Percentiles rank a stretch among this genome's conserved stretches.
Conservation (phyloP, 306 rosid genomes). For the Hylodesmum podocarpum region DNA sequence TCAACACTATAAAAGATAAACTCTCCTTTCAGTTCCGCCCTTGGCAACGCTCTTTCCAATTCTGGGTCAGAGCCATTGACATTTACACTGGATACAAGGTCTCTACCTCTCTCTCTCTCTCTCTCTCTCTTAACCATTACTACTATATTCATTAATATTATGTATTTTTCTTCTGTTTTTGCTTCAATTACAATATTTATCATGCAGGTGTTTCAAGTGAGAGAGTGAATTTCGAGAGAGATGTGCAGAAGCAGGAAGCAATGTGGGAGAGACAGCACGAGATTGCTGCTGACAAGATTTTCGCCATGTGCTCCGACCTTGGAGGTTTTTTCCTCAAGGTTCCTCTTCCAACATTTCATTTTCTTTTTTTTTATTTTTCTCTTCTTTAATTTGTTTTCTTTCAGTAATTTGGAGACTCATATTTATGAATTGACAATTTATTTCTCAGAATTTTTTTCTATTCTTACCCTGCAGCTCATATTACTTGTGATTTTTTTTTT, state of each 20-base stretch:
- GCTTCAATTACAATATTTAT: background rate
- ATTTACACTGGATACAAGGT: constrained; percentile 95
- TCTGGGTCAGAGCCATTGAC: constrained; percentile 89
- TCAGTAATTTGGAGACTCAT: too few relatives aligned
- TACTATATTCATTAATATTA: background rate
- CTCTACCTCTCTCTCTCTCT: background rate
- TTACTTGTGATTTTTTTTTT: too few relatives aligned
- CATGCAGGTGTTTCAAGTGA: constrained; percentile 70
- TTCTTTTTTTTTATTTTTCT: background rate
- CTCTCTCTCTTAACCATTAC: too few relatives aligned
- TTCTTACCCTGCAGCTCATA: background rate
- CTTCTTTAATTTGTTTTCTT: background rate
- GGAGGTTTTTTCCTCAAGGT: constrained; percentile 99
- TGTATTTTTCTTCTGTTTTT: constrained; percentile 2
- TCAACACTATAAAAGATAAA: constrained; percentile 58
- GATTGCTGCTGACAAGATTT: constrained; percentile 85
- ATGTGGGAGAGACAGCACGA: constrained; percentile 98
- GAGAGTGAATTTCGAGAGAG: constrained; percentile 78
- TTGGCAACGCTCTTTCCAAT: constrained; percentile 81
- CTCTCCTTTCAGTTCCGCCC: constrained; percentile 66
- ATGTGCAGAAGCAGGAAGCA: constrained; percentile 71
- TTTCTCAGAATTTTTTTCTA: background rate
- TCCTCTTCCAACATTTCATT: background rate
- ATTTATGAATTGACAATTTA: too few relatives aligned
- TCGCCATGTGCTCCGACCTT: constrained; percentile 77